phyloP scores from a whole-genome alignment of 352 stramenopile species.

The Phytophthora vignae region DNA sequence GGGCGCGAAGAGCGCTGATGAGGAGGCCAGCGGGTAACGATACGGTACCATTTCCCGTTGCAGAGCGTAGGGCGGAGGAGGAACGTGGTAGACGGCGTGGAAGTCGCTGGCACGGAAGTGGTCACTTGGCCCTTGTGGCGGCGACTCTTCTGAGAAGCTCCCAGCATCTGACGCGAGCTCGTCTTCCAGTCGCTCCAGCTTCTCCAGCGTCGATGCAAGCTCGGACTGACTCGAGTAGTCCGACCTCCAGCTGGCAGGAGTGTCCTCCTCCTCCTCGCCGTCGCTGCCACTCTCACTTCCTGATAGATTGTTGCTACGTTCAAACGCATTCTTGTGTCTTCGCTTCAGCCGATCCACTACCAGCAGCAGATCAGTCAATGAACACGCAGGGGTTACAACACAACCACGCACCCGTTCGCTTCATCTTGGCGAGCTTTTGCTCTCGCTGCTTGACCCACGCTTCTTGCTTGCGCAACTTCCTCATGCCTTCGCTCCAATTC shows the following conservation, averaged over 20 bases:
- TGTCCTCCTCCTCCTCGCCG: constrained; percentile 14
- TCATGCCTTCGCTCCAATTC: constrained; percentile 56
- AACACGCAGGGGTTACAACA: neutral
- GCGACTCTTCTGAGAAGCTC: constrained; percentile 9
- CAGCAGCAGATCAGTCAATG: neutral
- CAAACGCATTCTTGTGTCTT: neutral
- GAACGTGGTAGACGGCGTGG: constrained; percentile 17
- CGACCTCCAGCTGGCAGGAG: constrained; percentile 9
- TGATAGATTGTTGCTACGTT: constrained; percentile 22
- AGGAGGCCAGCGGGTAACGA: constrained; percentile 26
- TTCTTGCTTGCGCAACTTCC: constrained; percentile 58
- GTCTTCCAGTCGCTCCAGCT: constrained; percentile 34
- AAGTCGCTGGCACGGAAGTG: constrained; percentile 4
- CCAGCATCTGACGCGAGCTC: constrained; percentile 24
- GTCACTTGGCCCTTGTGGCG: constrained; percentile 2
- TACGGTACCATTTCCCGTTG: constrained; percentile 18
- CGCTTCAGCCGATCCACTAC: constrained; percentile 18
- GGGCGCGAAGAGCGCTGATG: constrained; percentile 8
- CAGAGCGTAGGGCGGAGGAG: constrained; percentile 15
- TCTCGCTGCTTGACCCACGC: constrained; percentile 59
- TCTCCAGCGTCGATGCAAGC: constrained; percentile 24
- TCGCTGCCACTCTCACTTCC: constrained; percentile 24
- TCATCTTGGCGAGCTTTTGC: constrained; percentile 53
- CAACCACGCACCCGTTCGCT: constrained; percentile 24
- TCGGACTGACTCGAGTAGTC: constrained; percentile 37